Conservation (phyloP, 495 filamentous ascomycete species). For the Arthonia radiata region DNA sequence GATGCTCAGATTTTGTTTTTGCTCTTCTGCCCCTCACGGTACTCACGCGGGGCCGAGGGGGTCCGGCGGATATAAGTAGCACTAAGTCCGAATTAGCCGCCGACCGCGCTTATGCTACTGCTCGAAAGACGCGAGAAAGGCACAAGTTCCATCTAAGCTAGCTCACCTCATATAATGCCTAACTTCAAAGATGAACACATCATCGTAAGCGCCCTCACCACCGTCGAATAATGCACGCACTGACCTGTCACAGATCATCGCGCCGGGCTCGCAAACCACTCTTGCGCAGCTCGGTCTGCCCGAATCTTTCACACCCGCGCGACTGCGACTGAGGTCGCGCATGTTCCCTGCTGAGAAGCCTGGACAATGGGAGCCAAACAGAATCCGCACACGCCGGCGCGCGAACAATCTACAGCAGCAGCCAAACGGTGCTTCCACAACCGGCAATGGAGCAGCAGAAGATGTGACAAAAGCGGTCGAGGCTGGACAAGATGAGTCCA, state of each 20-base stretch:
- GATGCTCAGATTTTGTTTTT: no score
- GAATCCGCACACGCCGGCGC: slow-evolving; percentile 45
- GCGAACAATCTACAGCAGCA: slow-evolving; percentile 2
- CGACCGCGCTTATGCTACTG: no score
- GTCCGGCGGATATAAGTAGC: no score
- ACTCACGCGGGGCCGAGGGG: no score
- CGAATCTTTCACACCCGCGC: slow-evolving; percentile 72
- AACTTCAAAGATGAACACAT: slow-evolving; percentile 59
- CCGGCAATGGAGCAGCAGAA: slow-evolving; percentile 14
- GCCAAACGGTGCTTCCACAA: slow-evolving; percentile 11
- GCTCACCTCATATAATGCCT: no score
- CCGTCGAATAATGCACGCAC: slow-evolving; percentile 5
- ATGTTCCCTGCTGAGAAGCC: slow-evolving; percentile 71
- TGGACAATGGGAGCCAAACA: slow-evolving; percentile 64
- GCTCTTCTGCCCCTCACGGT: no score
- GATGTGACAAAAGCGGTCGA: no score
- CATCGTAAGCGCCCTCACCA: slow-evolving; percentile 22
- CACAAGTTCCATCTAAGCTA: no score
- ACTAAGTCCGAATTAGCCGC: no score
- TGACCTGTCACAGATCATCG: slow-evolving; percentile 41
- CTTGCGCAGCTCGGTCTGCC: slow-evolving; percentile 81
- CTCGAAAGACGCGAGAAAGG: no score
- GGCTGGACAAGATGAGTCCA: slow-evolving; percentile 17
- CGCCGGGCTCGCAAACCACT: slow-evolving; percentile 79
- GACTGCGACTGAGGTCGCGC: slow-evolving; percentile 58